Percentiles rank a stretch among this genome's conserved stretches.
Evolutionary conservation across 495 filamentous ascomycete genomes (phyloP).

Genomic region (Daldinia vernicosa): DNA sequence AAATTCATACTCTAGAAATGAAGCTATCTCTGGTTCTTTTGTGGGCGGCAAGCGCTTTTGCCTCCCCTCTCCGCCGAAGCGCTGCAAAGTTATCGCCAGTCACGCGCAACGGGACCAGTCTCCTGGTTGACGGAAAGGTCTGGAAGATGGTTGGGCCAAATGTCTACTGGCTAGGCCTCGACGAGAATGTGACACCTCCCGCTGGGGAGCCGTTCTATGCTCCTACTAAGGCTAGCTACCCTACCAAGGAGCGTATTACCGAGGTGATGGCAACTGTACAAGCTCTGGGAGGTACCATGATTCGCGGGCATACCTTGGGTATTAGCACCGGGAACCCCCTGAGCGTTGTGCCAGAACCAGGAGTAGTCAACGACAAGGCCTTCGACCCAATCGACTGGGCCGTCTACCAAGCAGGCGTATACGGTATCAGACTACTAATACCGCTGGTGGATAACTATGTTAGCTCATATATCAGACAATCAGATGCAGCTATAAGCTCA

Average conservation of each 20-base stretch:
- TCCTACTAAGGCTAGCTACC: conserved; percentile 59
- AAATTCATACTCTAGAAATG: conserved; percentile 2
- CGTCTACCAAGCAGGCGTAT: conserved; percentile 60
- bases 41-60: conserved; percentile 6
- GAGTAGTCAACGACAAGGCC: conserved; percentile 57
- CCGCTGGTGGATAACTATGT: conserved; percentile 61
- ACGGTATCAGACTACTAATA: conserved; percentile 59
- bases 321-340: conserved; percentile 64
- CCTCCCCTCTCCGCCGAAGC: conserved; percentile 20
- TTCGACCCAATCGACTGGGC: conserved; percentile 65
- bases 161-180: conserved; percentile 66
- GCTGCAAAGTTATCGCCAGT: conserved; percentile 44
- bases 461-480: conserved; percentile 18
- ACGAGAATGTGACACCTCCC: conserved; percentile 65
- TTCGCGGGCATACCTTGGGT: conserved; percentile 64
- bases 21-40: conserved; percentile 24
- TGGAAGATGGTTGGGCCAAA: conserved; percentile 64
- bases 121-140: conserved; percentile 53
- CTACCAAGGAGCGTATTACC: conserved; percentile 61
- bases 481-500: conserved; percentile 21
- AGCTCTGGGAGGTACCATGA: conserved; percentile 61
- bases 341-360: conserved; percentile 56
- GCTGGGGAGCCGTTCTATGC: conserved; percentile 60
- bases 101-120: conserved; percentile 52
- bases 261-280: conserved; percentile 62